These are phyloP conservation scores for Claviceps pazoutovae DNA, from an alignment of 2,329 filamentous ascomycete species.

Conservation along the genomic window DNA sequence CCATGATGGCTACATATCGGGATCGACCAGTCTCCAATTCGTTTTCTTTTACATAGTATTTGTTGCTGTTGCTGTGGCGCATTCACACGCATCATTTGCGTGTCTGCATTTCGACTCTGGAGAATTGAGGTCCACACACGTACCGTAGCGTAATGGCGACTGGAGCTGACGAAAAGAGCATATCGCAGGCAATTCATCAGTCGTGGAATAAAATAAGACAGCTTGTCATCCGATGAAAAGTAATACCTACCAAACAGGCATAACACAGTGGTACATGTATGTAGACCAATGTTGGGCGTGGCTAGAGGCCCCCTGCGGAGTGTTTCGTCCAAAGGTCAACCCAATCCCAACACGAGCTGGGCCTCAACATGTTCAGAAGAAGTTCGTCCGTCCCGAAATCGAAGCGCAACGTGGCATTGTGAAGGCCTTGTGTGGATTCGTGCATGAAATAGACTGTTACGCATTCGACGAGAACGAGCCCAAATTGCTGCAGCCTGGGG, in stretches of 20 bases:
- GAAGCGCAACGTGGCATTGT: too few species aligned
- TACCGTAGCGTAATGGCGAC: slow-evolving; percentile 1
- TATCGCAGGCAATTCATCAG: not conserved
- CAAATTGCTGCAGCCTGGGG: too few species aligned
- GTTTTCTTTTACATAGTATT: too few species aligned
- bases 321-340: not conserved
- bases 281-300: not conserved
- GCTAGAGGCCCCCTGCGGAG: not conserved
- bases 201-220: slow-evolving; percentile 1
- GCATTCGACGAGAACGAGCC: too few species aligned
- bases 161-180: slow-evolving; percentile 1
- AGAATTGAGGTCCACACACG: not conserved
- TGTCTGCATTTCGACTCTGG: not conserved
- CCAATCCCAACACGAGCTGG: not conserved
- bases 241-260: not conserved
- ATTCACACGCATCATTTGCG: not conserved
- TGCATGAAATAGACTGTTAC: too few species aligned
- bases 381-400: too few species aligned
- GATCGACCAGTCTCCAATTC: too few species aligned
- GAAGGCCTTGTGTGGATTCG: too few species aligned
- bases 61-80: not conserved
- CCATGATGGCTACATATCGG: too few species aligned
- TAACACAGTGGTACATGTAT: not conserved
- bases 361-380: not conserved
- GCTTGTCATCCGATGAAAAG: not conserved